Base-by-base conservation (phyloP, 2,329 filamentous ascomycete genomes). In the Sporothrix protearum region DNA sequence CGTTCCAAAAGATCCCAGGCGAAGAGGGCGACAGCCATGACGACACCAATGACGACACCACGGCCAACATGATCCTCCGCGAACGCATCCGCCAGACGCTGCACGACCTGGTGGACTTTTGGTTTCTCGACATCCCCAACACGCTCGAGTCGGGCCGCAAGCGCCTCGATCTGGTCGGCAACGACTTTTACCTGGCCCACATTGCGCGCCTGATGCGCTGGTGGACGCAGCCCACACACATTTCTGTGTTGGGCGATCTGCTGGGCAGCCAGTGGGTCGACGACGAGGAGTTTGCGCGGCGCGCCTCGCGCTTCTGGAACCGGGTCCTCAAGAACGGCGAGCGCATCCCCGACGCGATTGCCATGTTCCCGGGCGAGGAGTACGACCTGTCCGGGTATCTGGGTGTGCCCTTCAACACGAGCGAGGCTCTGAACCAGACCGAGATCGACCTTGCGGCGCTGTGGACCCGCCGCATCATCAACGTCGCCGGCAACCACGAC, bases 201-300 rank as follows among this genome's bases (percentile, higher is more conserved):
- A 94, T 97, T 72, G 97, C 96, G 81, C 88, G 93, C 19, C 92
- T 89, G 0, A 81, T 97, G 67, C 86, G 88, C 75, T 97, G 94
- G 93, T 96, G 92, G 91, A 88, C 91, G 0, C 82, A 84, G 19
- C 96, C 96, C 9, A 96, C 93, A 0, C 96, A 99, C 79, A 88
- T 96, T 25, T 89, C 92, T 0, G 94, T 98, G 0, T 84, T 99
- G 3, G 96, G 96, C 2, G 96, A 99, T 79, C 83, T 99, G 72
- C 83, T 99, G 10, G 96, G 96, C 10, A 97, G 94, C 77, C 96
- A 99, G 80, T 99, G 96, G 96, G 92, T 99, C 73, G 87, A 87
- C 68, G 90, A 97, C 78, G 87, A 86, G 39, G 96, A 99, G 80
- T 99, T 99, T 78, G 86, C 88, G 73, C 83, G 84, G 73, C 87